phyloP scores from a whole-genome alignment of 371 early-diverging fungal species.

The Rhizopus stolonifer region DNA sequence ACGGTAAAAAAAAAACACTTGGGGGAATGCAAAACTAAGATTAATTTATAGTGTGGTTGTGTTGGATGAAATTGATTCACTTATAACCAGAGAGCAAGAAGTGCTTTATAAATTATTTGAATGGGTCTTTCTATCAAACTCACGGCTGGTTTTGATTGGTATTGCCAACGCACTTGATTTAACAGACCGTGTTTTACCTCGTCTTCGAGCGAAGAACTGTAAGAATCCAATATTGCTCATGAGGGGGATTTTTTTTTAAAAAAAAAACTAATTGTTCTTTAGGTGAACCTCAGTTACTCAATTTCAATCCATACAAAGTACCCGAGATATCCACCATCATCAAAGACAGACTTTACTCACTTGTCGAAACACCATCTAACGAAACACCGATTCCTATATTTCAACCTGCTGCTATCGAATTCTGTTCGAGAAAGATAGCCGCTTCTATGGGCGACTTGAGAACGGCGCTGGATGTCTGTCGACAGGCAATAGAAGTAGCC shows the following conservation, averaged over 20 bases:
- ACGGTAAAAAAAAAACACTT: constrained; percentile 33
- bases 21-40: constrained; percentile 1
- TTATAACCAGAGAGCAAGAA: constrained; percentile 79
- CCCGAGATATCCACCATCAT: constrained; percentile 83
- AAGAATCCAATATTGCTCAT: no score
- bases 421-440: constrained; percentile 91
- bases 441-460: constrained; percentile 90
- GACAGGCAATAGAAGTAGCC: constrained; percentile 80
- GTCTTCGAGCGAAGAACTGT: constrained; percentile 82
- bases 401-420: constrained; percentile 83
- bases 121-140: constrained; percentile 61
- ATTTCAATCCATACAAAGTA: constrained; percentile 85
- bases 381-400: constrained; percentile 56
- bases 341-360: constrained; percentile 68
- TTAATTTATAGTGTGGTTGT: constrained; percentile 62
- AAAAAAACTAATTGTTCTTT: constrained; percentile 4
- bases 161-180: constrained; percentile 95
- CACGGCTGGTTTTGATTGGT: constrained; percentile 82
- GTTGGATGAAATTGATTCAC: constrained; percentile 91
- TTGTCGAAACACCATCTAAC: constrained; percentile 23
- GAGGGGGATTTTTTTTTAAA: no score
- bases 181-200: constrained; percentile 84
- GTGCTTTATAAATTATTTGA: constrained; percentile 89
- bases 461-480: constrained; percentile 88
- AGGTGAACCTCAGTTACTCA: constrained; percentile 77